phyloP scores from a whole-genome alignment of 768 basidiomycete species.

The Paxillus rubicundulus region DNA sequence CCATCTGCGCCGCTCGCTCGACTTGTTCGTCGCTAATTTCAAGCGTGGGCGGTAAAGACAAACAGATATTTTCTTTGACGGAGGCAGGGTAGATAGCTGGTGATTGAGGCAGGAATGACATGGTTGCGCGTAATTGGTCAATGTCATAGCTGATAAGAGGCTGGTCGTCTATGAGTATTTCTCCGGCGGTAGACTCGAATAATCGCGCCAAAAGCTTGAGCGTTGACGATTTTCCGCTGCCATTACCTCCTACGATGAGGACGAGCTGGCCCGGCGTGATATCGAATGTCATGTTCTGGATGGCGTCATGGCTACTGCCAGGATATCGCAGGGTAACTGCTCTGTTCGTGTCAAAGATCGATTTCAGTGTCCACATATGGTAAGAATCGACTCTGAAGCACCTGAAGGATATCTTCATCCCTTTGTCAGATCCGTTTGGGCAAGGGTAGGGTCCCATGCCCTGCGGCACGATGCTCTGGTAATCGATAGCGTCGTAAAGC shows the following conservation, averaged over 20 bases:
- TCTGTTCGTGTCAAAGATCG: conserved; percentile 3
- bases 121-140: conserved; percentile 41
- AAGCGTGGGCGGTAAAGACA: conserved; percentile 23
- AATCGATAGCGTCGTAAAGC: conserved; percentile 21
- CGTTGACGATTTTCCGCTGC: conserved; percentile 33
- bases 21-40: conserved; percentile 19
- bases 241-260: conserved; percentile 30
- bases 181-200: conserved; percentile 45
- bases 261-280: conserved; percentile 29
- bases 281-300: conserved; percentile 28
- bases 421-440: conserved; percentile 4
- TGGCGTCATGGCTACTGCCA: conserved; percentile 15
- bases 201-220: conserved; percentile 50
- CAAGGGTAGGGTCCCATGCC: conserved; percentile 23
- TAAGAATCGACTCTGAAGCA: conserved; percentile 1
- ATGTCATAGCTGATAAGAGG: conserved; percentile 38
- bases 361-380: not conserved
- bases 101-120: conserved; percentile 49
- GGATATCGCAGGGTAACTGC: conserved; percentile 25
- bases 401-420: conserved; percentile 30
- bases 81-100: conserved; percentile 48
- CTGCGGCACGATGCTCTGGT: conserved; percentile 14
- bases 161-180: conserved; percentile 43
- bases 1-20: conserved; percentile 31
- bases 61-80: conserved; percentile 42